Conservation (phyloP, 2,329 filamentous ascomycete species). For the Aureobasidium sp. region DNA sequence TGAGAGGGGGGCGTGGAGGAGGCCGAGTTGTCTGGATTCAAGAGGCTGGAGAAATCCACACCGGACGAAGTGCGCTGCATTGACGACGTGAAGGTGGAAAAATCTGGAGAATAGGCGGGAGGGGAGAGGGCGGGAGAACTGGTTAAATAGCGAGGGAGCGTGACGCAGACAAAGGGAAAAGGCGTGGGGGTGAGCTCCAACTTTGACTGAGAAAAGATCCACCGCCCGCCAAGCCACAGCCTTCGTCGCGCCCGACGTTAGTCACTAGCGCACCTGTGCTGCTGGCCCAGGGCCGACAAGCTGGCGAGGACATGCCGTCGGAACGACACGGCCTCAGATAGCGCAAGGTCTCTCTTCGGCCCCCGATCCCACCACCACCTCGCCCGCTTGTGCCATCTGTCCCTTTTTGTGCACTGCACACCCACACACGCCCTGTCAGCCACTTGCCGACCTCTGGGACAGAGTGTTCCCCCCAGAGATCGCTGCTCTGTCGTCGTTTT, state of each 20-base stretch:
- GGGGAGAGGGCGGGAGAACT: slow-evolving; percentile 15
- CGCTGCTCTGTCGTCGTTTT: neutral
- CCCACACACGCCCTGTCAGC: no score
- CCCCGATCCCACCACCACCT: slow-evolving; percentile 4
- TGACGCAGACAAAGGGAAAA: slow-evolving; percentile 13
- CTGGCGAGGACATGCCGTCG: slow-evolving; percentile 13
- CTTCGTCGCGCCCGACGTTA: slow-evolving; percentile 14
- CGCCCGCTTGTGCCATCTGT: slow-evolving; percentile 8
- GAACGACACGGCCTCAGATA: slow-evolving; percentile 12
- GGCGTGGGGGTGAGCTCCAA: slow-evolving; percentile 15
- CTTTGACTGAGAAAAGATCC: slow-evolving; percentile 16
- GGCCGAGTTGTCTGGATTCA: slow-evolving; percentile 51
- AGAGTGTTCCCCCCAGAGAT: neutral
- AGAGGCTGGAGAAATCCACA: slow-evolving; percentile 68
- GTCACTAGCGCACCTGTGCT: slow-evolving; percentile 16
- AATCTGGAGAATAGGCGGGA: slow-evolving; percentile 15
- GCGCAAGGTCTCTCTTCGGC: slow-evolving; percentile 14
- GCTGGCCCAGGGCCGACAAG: slow-evolving; percentile 12
- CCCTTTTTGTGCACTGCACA: slow-evolving; percentile 7
- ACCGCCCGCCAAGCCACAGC: slow-evolving; percentile 14
- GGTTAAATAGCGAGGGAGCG: slow-evolving; percentile 15
- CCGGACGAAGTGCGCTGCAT: slow-evolving; percentile 70
- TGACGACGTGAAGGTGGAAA: slow-evolving; percentile 10
- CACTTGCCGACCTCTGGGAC: no score
- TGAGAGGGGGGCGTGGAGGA: slow-evolving; percentile 39